Evolutionary conservation across 2,329 filamentous ascomycete species (phyloP), one percentile per base, ranked within the genome.

Genomic region (Diaporthe sp.): DNA sequence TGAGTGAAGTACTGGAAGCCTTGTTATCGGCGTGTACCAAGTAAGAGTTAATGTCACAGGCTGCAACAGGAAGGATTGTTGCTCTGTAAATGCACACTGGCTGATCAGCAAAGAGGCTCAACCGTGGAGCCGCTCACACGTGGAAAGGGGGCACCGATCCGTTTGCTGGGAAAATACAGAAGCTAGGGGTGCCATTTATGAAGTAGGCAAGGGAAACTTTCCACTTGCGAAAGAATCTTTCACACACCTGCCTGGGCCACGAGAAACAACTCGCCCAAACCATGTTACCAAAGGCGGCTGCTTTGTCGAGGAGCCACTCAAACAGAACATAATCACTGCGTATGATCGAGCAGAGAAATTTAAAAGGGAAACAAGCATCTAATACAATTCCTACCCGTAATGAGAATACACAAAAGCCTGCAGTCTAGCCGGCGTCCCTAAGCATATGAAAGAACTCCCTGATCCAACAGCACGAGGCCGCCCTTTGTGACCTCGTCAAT

Each of bases 401-500:
- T 19, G 52, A 55, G 17, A 12, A n/a, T 3, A 28, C 19, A 7
- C 2, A 22, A 17, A 25, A 38, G 30, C 22, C 17, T 8, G 15
- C n/a, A 2, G 5, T 28, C 28, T 9, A 33, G 15, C 28, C 28
- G 45, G 25, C 10, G 10, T 22, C 7, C 12, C 40, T 50, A 71
- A 2, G 54, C 17, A 22, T 71, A 71, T 12, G 55, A 71, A 4
- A 71, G 55, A 7, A 61, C 58, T 7, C 69, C 69, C 55, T 71
- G 55, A 2, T 38, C 52, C 9, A 61, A 40, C 15, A 89, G 80
- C 10, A 86, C 82, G 0, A 92, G 77, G 0, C 86, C 88, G 33
- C 80, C 80, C 80, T 84, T 85, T 0, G 89, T 93, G 22, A 83
- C 82, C 75, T 89, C 86, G 77, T 93, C 91, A 55, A 93, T 77